Base-by-base conservation (phyloP, 1,139 yeast genomes). In the Geotrichum phurueaensis region DNA sequence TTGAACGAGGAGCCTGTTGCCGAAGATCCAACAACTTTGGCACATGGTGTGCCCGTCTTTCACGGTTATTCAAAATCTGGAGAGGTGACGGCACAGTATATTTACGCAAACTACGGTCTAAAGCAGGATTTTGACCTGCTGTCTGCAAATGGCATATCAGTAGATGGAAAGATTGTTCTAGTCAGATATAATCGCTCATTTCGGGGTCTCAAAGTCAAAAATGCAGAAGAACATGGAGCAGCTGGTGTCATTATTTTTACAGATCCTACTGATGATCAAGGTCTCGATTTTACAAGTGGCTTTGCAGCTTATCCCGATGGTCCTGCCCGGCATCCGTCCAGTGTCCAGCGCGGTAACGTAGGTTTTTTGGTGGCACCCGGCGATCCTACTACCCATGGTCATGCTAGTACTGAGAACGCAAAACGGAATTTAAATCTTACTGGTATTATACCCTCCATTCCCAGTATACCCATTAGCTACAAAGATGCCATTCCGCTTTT, bases 311-410 rank as follows among this genome's bases (percentile, higher is more conserved):
- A 85, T 66, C 91, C 90, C 1, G 69, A 81, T 1, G 91, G 91
- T 0, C 85, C 85, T 1, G 89, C 89, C 0, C 77, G 90, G 64
- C 81, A 85, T 66, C 89, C 89, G 23, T 79, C 85, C 20, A 74
- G 85, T 29, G 87, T 88, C 50, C 94, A 88, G 76, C 80, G 96
- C 70, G 96, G 96, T 0, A 85, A 92, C 62, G 92, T 86, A 1
- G 89, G 85, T 71, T 90, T 86, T 69, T 76, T 89, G 59, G 87
- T 96, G 1, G 76, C 79, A 4, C 96, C 96, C 0, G 97, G 97
- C 56, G 97, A 91, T 70, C 97, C 97, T 51, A 84, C 96, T 2
- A 86, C 96, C 1, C 96, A 96, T 20, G 94, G 94, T 0, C 84
- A 84, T 67, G 85, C 94, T 3, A 84, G 90, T 51, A 84, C 82